Evolutionary conservation across 345 rosid genomes (phyloP), one percentile per base, ranked within the genome.

Genomic region (Kandelia obovata): DNA sequence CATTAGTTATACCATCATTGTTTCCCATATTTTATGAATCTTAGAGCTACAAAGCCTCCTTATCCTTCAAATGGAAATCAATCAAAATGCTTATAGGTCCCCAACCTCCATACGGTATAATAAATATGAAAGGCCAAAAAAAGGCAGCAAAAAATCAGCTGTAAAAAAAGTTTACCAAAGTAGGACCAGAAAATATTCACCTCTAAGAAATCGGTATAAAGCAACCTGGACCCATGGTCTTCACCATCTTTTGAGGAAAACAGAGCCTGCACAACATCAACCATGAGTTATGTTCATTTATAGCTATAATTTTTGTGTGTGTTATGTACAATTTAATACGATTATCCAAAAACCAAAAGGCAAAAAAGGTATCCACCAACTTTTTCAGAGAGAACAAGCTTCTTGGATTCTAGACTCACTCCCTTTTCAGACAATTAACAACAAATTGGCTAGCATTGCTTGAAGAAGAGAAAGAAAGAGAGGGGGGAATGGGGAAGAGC

Each of bases 151-250:
- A 58, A 52, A 23, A 32, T 10, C 28, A 23, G 35, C 31, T 35
- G 1, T 26, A 56, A 56, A 23, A 35, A 20, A 23, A 56, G 21
- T 46, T 46, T 5, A 21, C 56, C 11, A 35, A 43, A 1, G 1
- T 15, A 58, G 52, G 6, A 19, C 28, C 13, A 47, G 35, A 70
- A 63, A 71, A 71, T 17, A 70, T 76, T 74, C 73, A 87, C 99
- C 90, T 92, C 99, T 66, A 95, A 75, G 70, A 87, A 83, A 78
- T 92, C 97, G 69, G 80, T 32, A 75, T 37, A 82, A 73, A 85
- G 88, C 58, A 64, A 81, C 66, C 71, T 79, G 43, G 61, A 71
- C 27, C 79, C 85, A 67, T 60, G 68, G 71, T 81, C 88, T 64
- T 70, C 90, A 71, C 34, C 71, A 51, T 67, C 81, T 53, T 73